Conservation (phyloP, 2,329 filamentous ascomycete species). For the Berkeleyomyces basicola region DNA sequence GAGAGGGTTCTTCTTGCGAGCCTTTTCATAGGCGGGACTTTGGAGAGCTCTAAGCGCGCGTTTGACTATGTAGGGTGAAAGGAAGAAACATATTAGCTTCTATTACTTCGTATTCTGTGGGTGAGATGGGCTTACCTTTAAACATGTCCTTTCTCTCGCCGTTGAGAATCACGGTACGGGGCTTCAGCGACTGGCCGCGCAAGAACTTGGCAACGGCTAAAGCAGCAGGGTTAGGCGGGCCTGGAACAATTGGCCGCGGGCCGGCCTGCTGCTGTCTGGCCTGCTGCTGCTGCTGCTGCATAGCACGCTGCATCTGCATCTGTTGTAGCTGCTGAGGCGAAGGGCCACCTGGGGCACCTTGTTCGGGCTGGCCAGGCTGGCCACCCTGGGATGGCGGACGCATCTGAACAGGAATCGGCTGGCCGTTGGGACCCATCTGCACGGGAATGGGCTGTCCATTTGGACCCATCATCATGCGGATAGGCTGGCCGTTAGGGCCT, state of each 20-base stretch:
- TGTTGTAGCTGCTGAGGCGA: conserved; percentile 3
- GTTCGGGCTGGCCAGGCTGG: not conserved
- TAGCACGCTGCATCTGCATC: conserved; percentile 4
- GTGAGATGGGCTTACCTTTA: conserved; percentile 43
- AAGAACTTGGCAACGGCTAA: conserved; percentile 82
- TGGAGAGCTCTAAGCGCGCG: conserved; percentile 81
- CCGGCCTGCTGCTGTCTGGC: conserved; percentile 21
- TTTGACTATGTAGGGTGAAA: conserved; percentile 50
- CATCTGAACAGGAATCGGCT: not conserved
- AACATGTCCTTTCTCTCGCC: conserved; percentile 98
- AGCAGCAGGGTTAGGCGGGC: conserved; percentile 75
- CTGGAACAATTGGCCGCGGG: conserved; percentile 52
- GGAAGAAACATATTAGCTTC: not conserved
- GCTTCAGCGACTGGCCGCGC: conserved; percentile 68
- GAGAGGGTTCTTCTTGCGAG: conserved; percentile 72
- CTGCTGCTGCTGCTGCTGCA: conserved; percentile 20
- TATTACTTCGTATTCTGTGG: not conserved
- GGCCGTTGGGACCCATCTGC: conserved; percentile 2
- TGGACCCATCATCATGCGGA: conserved; percentile 1
- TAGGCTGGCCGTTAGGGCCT: conserved; percentile 6
- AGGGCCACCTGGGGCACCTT: not conserved
- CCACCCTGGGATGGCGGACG: conserved; percentile 3
- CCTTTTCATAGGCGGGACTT: conserved; percentile 80
- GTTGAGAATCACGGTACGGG: conserved; percentile 78
- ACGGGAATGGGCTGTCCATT: conserved; percentile 4